Percentiles rank a stretch among this genome's conserved stretches.
Conservation (phyloP, 257 asterid species). For the Plantago ovata region DNA sequence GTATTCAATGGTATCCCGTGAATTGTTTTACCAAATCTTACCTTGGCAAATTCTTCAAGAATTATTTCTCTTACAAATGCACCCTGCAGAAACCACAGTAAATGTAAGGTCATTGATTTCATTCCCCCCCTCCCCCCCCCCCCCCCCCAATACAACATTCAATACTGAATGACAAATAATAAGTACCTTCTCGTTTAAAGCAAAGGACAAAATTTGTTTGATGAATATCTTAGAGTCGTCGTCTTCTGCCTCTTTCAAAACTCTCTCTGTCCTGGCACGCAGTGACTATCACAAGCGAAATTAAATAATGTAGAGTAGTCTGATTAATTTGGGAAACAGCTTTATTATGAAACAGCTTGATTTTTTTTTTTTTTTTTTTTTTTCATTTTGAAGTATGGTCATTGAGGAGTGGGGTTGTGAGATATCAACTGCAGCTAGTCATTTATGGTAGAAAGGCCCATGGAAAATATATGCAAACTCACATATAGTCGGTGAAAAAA, state of each 20-base stretch:
- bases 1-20: too few species aligned
- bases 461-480: constrained; percentile 1
- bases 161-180: constrained; percentile 13
- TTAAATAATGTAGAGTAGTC: constrained; percentile 6
- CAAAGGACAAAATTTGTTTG: constrained; percentile 66
- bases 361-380: too few species aligned
- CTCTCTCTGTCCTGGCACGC: constrained; percentile 77
- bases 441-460: too few species aligned
- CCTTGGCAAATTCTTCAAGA: constrained; percentile 85
- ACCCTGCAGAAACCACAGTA: constrained; percentile 49
- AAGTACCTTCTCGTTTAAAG: constrained; percentile 75
- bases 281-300: constrained; percentile 53
- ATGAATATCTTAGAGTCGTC: constrained; percentile 43
- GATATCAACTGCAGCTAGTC: too few species aligned
- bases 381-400: too few species aligned
- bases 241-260: constrained; percentile 45
- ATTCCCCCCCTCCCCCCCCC: constrained; percentile 7
- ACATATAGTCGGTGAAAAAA: too few species aligned
- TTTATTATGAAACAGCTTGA: neutral
- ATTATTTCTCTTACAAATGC: constrained; percentile 78
- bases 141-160: constrained; percentile 1
- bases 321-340: constrained; percentile 18
- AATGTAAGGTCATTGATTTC: constrained; percentile 3
- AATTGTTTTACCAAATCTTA: constrained; percentile 17
- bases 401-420: too few species aligned